Conservation (phyloP, 805 yeast genomes). For the Nakazawaea ernobii region DNA sequence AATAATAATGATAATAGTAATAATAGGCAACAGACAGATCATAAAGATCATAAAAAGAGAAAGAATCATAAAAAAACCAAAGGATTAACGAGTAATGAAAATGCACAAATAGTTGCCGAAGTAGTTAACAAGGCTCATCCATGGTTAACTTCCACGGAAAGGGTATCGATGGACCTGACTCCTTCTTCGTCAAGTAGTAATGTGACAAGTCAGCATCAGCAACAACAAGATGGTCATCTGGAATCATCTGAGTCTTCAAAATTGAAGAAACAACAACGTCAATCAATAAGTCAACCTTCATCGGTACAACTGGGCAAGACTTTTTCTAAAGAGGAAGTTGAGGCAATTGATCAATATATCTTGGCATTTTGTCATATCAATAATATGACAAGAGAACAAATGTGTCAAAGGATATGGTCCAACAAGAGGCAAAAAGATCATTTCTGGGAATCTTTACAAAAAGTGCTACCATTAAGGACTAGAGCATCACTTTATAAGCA, state of each 20-base stretch:
- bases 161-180: not conserved
- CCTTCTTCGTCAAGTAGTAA: not conserved
- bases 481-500: constrained; percentile 91
- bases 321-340: constrained; percentile 61
- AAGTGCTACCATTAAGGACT: constrained; percentile 77
- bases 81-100: constrained; percentile 4
- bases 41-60: not conserved
- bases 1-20: no score
- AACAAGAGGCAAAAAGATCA: constrained; percentile 79
- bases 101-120: constrained; percentile 10
- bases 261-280: not conserved
- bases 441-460: constrained; percentile 81
- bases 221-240: not conserved
- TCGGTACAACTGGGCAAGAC: constrained; percentile 21
- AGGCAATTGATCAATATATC: constrained; percentile 69
- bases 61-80: not conserved
- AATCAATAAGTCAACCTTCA: constrained; percentile 8
- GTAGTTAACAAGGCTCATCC: constrained; percentile 6
- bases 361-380: constrained; percentile 60
- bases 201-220: not conserved
- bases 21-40: no score
- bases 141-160: constrained; percentile 2
- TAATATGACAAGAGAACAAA: constrained; percentile 55
- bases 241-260: not conserved
- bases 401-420: constrained; percentile 85